phyloP scores from a whole-genome alignment of 23 red algal species.

The Gracilaria domingensis region DNA sequence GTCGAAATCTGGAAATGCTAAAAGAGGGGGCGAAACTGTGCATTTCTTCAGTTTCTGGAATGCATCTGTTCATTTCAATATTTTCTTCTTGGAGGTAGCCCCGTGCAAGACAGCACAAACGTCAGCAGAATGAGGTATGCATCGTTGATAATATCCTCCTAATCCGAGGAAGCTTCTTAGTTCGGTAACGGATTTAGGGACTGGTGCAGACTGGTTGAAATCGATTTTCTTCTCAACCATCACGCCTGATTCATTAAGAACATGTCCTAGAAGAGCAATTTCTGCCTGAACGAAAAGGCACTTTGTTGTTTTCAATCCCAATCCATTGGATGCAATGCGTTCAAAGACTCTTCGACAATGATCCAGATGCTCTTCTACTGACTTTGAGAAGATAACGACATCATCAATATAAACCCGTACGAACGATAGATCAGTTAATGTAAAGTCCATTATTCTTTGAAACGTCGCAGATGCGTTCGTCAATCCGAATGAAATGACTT shows the following conservation, averaged over 20 bases:
- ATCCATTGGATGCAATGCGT: not conserved
- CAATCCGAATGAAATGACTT: conserved; percentile 1
- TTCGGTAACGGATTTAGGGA: not conserved
- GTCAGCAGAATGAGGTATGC: not conserved
- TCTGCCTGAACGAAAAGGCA: not conserved
- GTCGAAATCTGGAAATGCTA: not conserved
- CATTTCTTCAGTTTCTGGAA: not conserved
- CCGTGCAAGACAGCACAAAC: not conserved
- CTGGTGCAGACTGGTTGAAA: not conserved
- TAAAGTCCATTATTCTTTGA: conserved; percentile 13
- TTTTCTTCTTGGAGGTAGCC: not conserved
- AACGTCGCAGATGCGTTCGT: conserved; percentile 9
- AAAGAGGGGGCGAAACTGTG: not conserved
- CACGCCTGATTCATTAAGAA: not conserved
- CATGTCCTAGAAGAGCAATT: not conserved
- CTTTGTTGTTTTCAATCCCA: conserved; percentile 7
- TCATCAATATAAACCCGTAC: not conserved
- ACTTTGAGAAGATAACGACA: conserved; percentile 10
- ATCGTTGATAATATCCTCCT: not conserved
- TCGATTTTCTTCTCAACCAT: not conserved
- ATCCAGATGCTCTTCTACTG: conserved; percentile 1
- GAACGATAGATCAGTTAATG: not conserved
- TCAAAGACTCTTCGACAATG: not conserved
- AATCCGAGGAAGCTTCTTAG: not conserved
- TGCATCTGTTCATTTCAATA: not conserved